Evolutionary conservation across 2,329 filamentous ascomycete species (phyloP), one percentile per base, ranked within the genome.

Genomic region (Phyllosticta citriasiana): DNA sequence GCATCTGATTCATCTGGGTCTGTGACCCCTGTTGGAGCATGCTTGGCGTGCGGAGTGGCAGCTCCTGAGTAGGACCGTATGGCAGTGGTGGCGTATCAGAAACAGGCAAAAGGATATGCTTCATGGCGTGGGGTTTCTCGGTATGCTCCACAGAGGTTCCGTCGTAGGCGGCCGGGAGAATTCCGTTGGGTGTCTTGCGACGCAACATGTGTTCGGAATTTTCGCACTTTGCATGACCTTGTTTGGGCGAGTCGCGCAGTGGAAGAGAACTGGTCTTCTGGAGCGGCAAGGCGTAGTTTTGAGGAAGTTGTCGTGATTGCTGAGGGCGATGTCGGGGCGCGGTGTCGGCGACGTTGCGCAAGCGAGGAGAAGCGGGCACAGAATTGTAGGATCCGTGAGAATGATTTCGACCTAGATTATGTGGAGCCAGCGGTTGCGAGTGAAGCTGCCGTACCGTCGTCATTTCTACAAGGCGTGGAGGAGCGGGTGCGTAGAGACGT

Each of bases 111-210:
- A 94, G 80, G 71, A 96, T 84, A 71, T 96, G 91, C 75, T 97
- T 97, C 55, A 85, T 79, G 1, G 89, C 87, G 47, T 89, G 89
- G 5, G 88, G 87, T 47, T 88, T 88, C 40, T 86, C 84, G 9
- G 82, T 84, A 67, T 87, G 84, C 69, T 91, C 88, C 24, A 86
- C 81, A 1, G 87, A 85, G 4, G 89, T 89, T 33, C 89, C 91
- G 79, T 97, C 92, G 70, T 96, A 97, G 10, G 91, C 91, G 59
- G 89, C 91, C 65, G 93, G 88, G 64, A 97, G 82, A 47, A 91
- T 96, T n/a, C 93, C 94, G 69, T 87, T 93, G 4, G 93, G 94
- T 8, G 93, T 97, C 74, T 97, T 97, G 66, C 93, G 85, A 66
- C 93, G 85, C 61, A 97, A 79, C 67, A 90, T 88, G 73, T 96